phyloP scores from a whole-genome alignment of 2,329 filamentous ascomycete genomes.

The Aspergillus udagawae region DNA sequence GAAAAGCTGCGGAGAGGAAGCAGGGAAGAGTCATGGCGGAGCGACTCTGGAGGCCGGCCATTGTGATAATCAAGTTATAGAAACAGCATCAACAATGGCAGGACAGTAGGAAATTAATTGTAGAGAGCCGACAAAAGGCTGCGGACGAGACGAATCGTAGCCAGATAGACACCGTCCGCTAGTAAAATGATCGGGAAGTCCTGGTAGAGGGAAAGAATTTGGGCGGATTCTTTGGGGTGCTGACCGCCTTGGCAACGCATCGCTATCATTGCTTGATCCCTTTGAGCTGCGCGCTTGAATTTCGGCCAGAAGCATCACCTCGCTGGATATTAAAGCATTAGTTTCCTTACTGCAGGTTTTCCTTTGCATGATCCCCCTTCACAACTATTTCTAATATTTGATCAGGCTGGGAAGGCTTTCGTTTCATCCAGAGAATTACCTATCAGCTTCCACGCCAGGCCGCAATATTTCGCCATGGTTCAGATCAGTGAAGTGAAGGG shows the following conservation, averaged over 20 bases:
- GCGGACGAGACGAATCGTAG: background rate
- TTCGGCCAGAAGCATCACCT: constrained; percentile 28
- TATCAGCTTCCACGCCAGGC: constrained; percentile 23
- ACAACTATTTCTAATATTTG: background rate
- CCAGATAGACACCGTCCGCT: background rate
- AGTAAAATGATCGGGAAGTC: background rate
- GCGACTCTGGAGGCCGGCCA: constrained; percentile 29
- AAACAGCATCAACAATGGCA: constrained; percentile 13
- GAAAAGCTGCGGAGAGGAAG: constrained; percentile 37
- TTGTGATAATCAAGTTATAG: constrained; percentile 16
- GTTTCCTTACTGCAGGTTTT: constrained; percentile 9
- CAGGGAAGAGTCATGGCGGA: constrained; percentile 29
- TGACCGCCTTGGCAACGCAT: constrained; percentile 32
- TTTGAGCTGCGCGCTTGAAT: constrained; percentile 28
- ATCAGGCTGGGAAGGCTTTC: background rate
- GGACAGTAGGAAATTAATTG: background rate
- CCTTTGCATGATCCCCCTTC: constrained; percentile 3
- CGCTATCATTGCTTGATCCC: constrained; percentile 27
- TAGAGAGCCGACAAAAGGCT: background rate
- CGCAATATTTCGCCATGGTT: constrained; percentile 57
- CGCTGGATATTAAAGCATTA: constrained; percentile 10
- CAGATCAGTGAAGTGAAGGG: constrained; percentile 93
- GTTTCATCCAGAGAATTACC: background rate
- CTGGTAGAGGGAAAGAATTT: constrained; percentile 15
- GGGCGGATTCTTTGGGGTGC: constrained; percentile 6